Evolutionary conservation across 768 basidiomycete species (phyloP).

Genomic region (Crassisporium funariophilum): DNA sequence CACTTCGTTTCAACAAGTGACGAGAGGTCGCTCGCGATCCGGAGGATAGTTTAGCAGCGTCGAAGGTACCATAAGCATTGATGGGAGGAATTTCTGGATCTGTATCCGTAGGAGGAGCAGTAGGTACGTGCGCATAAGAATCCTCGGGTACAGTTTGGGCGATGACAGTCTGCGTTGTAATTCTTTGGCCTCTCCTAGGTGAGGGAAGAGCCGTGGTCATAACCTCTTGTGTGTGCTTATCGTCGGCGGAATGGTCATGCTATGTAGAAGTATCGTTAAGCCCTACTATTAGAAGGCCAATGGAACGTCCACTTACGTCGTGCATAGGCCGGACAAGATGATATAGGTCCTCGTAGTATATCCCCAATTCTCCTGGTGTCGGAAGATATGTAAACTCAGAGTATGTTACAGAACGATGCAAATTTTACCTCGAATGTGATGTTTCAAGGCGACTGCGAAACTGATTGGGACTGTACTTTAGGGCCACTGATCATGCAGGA

Average conservation of each 20-base stretch:
- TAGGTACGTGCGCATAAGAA: neutral
- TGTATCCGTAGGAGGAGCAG: neutral
- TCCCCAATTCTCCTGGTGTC: conserved; percentile 52
- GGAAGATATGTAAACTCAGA: neutral
- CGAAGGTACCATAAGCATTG: conserved; percentile 54
- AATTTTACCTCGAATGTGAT: conserved; percentile 54
- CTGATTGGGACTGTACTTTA: conserved; percentile 26
- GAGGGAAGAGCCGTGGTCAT: conserved; percentile 25
- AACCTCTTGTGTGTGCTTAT: conserved; percentile 15
- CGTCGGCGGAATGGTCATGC: conserved; percentile 36
- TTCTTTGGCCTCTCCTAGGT: conserved; percentile 30
- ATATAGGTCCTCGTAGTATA: conserved; percentile 66
- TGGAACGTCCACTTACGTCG: conserved; percentile 35
- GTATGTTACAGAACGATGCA: neutral
- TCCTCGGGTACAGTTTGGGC: conserved; percentile 3
- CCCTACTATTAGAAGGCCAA: neutral
- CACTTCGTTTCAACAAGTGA: conserved; percentile 15
- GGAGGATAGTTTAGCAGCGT: conserved; percentile 21
- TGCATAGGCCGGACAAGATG: conserved; percentile 58
- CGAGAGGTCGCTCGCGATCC: conserved; percentile 8
- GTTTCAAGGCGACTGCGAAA: conserved; percentile 59
- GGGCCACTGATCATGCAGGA: neutral
- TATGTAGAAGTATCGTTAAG: conserved; percentile 12
- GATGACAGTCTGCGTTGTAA: conserved; percentile 25
- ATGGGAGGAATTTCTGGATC: conserved; percentile 47